Base-by-base conservation (phyloP, 2,329 filamentous ascomycete genomes). In the Epichloe elymi region DNA sequence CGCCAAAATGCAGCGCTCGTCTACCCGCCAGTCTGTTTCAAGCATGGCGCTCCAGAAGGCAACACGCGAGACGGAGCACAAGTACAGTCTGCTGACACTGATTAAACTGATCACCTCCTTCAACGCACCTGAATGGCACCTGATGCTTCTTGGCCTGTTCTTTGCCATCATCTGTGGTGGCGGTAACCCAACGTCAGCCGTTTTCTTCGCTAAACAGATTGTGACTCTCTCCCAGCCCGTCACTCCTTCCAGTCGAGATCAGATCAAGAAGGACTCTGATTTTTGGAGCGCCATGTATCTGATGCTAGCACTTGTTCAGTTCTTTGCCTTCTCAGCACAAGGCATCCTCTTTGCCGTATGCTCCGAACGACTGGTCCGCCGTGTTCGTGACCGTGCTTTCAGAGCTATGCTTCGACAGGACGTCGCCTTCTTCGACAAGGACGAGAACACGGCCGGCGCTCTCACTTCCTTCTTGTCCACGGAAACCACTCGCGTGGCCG, bases 231-330 rank as follows among this genome's bases (percentile, higher is more conserved):
- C 83, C 7, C 69, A 66, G 2, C 65, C 68, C 11, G 57, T 83
- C 19, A 78, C 73, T 26, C 66, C 69, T 15, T 65, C 58, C 37
- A 73, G 74, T 64, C 79, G 72, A 41, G 67, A 63, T 33, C 67
- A 80, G 50, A 74, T 94, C 49, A 79, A 83, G 57, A 72, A 75
- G 17, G 78, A 91, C 53, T 82, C 85, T 19, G 80, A 88, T 62
- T 95, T 95, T 65, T 96, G 88, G 88, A 83, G 81, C 51, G 70
- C 82, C 60, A 95, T 95, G 88, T 95, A 85, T 66, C 75, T 90
- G 56, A 89, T 95, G 77, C 74, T 96, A 50, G 89, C 82, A 3
- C 67, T 88, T 50, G 80, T 85, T 10, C 79, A 86, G 61, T 79
- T 94, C 53, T 65, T 90, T 50, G 74, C 83, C 5, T 88, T 85